Percentiles rank a stretch among this genome's conserved stretches.
Evolutionary conservation across 805 yeast genomes (phyloP).

Genomic region (Hermanozyma aechmeae): DNA sequence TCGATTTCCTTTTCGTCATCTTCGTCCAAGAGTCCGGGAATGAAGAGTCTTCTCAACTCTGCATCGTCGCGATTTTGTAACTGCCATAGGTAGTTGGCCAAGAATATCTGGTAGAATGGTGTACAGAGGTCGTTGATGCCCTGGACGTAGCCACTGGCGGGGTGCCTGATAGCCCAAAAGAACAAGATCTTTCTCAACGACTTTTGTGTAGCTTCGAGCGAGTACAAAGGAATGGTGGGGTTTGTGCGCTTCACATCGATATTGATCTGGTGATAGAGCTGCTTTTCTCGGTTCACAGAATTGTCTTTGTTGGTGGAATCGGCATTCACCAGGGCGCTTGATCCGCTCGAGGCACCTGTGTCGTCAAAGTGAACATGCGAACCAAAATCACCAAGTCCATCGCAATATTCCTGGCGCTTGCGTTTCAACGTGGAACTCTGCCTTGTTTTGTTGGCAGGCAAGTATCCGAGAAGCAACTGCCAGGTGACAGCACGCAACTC

Average conservation of each 20-base stretch:
- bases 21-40: slow-evolving; percentile 28
- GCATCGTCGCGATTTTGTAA: slow-evolving; percentile 21
- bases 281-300: slow-evolving; percentile 43
- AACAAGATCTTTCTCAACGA: slow-evolving; percentile 75
- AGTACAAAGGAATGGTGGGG: slow-evolving; percentile 71
- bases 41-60: slow-evolving; percentile 14
- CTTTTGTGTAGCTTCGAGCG: slow-evolving; percentile 60
- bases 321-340: background rate
- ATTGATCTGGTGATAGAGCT: slow-evolving; percentile 90
- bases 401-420: slow-evolving; percentile 78
- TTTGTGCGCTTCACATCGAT: slow-evolving; percentile 94
- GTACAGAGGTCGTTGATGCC: slow-evolving; percentile 93
- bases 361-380: slow-evolving; percentile 19
- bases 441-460: slow-evolving; percentile 77
- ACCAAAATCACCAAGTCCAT: slow-evolving; percentile 63
- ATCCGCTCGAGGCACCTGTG: slow-evolving; percentile 12
- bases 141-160: slow-evolving; percentile 96
- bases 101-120: slow-evolving; percentile 83
- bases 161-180: slow-evolving; percentile 94
- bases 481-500: slow-evolving; percentile 76
- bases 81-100: slow-evolving; percentile 53
- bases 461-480: slow-evolving; percentile 84
- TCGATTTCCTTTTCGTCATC: slow-evolving; percentile 16
- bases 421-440: slow-evolving; percentile 61
- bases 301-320: slow-evolving; percentile 19